These are phyloP conservation scores for Colletotrichum navitas DNA, from an alignment of 2,329 filamentous ascomycete species.

Conservation along the genomic window DNA sequence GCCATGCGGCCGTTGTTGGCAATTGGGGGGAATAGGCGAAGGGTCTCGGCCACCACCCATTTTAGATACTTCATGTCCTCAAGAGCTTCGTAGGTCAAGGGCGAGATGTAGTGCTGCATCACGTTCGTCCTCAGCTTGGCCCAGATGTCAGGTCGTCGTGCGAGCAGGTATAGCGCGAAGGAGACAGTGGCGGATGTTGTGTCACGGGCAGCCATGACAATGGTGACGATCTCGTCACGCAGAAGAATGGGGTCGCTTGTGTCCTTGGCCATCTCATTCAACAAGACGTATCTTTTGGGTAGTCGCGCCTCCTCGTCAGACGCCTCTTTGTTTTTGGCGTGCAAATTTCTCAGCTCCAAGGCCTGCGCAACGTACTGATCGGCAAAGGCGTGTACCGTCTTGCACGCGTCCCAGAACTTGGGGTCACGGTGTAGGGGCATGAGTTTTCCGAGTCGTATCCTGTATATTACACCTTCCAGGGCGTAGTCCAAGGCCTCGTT, in stretches of 20 bases:
- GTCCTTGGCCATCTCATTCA: slow-evolving; percentile 61
- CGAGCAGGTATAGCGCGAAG: slow-evolving; percentile 58
- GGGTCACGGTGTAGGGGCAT: slow-evolving; percentile 39
- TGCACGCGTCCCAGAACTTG: slow-evolving; percentile 18
- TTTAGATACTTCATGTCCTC: slow-evolving; percentile 70
- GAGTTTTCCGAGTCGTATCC: slow-evolving; percentile 42
- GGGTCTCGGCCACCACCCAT: slow-evolving; percentile 62
- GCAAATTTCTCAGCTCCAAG: background rate
- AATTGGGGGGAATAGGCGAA: slow-evolving; percentile 64
- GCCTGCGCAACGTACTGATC: slow-evolving; percentile 1
- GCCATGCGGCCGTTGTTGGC: slow-evolving; percentile 60
- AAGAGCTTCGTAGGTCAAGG: slow-evolving; percentile 63
- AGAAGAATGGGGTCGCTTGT: slow-evolving; percentile 56
- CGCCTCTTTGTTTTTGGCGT: background rate
- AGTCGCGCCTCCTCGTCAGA: slow-evolving; percentile 46
- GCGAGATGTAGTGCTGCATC: slow-evolving; percentile 53
- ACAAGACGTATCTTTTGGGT: slow-evolving; percentile 57
- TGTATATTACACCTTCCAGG: slow-evolving; percentile 45
- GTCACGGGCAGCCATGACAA: slow-evolving; percentile 59
- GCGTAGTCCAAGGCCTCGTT: slow-evolving; percentile 50
- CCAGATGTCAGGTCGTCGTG: slow-evolving; percentile 56
- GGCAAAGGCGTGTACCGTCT: background rate
- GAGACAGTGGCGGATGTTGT: slow-evolving; percentile 60
- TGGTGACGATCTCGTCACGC: slow-evolving; percentile 58
- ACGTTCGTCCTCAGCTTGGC: slow-evolving; percentile 60